phyloP scores from a whole-genome alignment of 2,329 filamentous ascomycete genomes.

The Sphaerulina populicola region DNA sequence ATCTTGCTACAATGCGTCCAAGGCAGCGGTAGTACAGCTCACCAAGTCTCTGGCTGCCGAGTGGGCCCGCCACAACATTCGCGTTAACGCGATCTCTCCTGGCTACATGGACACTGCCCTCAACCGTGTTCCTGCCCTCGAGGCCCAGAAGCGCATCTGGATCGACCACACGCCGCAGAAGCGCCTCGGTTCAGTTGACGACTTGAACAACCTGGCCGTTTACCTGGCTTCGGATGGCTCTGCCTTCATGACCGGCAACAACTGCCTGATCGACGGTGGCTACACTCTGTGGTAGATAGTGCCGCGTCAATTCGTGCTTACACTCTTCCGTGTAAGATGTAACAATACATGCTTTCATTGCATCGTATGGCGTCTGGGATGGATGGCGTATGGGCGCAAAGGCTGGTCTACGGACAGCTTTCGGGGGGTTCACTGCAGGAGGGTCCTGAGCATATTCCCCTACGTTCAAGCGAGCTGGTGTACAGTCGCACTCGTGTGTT shows the following conservation, averaged over 20 bases:
- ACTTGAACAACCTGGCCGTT: constrained; percentile 68
- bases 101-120: constrained; percentile 81
- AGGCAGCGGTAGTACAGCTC: constrained; percentile 70
- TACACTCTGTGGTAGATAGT: constrained; percentile 49
- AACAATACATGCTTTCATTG: not conserved
- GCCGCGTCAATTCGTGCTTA: not conserved
- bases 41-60: constrained; percentile 74
- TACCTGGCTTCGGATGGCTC: constrained; percentile 67
- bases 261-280: constrained; percentile 63
- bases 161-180: constrained; percentile 63
- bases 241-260: constrained; percentile 68
- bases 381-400: constrained; percentile 16
- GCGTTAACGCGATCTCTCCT: constrained; percentile 76
- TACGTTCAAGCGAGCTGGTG: not conserved
- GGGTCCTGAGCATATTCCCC: not conserved
- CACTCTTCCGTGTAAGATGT: not conserved
- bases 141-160: constrained; percentile 78
- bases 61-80: constrained; percentile 73
- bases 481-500: not conserved
- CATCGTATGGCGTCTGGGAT: not conserved
- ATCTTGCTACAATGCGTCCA: constrained; percentile 74
- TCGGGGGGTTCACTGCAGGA: not conserved
- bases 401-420: not conserved
- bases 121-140: constrained; percentile 68
- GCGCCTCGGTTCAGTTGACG: constrained; percentile 63